These are phyloP conservation scores for Lipomyces yamadae DNA, from an alignment of 805 yeast species.

Conservation along the genomic window DNA sequence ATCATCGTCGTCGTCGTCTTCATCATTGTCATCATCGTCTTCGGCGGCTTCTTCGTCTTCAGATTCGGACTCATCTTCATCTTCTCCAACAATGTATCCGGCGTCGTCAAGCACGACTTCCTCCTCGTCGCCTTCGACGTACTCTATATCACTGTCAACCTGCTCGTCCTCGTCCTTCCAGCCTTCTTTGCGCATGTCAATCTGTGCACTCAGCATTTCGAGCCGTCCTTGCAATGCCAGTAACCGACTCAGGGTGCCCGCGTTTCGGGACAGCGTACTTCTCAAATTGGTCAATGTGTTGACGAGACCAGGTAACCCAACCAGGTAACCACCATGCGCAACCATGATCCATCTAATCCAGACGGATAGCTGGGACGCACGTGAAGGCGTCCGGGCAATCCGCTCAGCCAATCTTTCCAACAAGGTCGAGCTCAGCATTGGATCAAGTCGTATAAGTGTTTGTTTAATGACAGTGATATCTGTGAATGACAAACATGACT, in stretches of 20 bases:
- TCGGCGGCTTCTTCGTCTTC: constrained; percentile 49
- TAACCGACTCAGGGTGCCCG: constrained; percentile 65
- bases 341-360: constrained; percentile 87
- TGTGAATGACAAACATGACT: constrained; percentile 67
- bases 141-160: constrained; percentile 46
- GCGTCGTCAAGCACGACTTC: constrained; percentile 25
- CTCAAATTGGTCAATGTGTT: constrained; percentile 63
- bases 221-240: constrained; percentile 85
- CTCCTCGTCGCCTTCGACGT: constrained; percentile 45
- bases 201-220: constrained; percentile 75
- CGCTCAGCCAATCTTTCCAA: constrained; percentile 55
- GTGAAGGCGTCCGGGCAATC: constrained; percentile 59
- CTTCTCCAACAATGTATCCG: constrained; percentile 54
- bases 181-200: constrained; percentile 63
- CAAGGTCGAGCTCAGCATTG: constrained; percentile 51
- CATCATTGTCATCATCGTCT: constrained; percentile 48
- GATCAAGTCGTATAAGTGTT: constrained; percentile 60
- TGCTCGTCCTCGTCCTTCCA: constrained; percentile 45
- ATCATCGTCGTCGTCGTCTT: constrained; percentile 47
- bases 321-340: constrained; percentile 67
- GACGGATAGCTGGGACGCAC: constrained; percentile 55
- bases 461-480: constrained; percentile 59
- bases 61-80: constrained; percentile 52
- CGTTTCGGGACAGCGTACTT: constrained; percentile 59
- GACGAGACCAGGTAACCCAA: constrained; percentile 57